Evolutionary conservation across 176 grass and related monocot species (phyloP).

Genomic region (Raddia guianensis): DNA sequence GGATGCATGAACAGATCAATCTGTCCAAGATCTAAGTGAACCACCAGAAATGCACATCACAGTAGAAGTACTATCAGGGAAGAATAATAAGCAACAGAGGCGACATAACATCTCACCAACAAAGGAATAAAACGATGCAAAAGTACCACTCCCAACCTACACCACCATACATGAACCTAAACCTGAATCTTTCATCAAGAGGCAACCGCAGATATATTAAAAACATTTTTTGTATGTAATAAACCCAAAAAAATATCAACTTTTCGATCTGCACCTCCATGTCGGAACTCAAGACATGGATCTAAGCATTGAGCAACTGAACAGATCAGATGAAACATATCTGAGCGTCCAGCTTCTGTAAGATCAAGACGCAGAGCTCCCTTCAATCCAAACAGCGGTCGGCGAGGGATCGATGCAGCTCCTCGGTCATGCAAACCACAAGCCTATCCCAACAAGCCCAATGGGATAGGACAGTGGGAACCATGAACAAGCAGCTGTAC

Average conservation of each 20-base stretch:
- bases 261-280: neutral
- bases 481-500: constrained; percentile 83
- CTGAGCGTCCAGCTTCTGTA: no score
- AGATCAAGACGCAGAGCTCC: constrained; percentile 74
- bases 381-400: constrained; percentile 92
- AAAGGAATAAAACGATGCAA: neutral
- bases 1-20: neutral
- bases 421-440: constrained; percentile 84
- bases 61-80: neutral
- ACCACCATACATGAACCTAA: neutral
- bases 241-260: neutral
- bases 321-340: neutral
- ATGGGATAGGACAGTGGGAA: constrained; percentile 76
- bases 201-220: neutral
- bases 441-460: constrained; percentile 51
- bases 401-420: constrained; percentile 56
- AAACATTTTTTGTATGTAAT: no score
- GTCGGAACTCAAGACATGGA: neutral
- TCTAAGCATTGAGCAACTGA: neutral
- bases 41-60: neutral
- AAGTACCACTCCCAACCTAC: constrained; percentile 1
- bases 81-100: neutral
- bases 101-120: constrained; percentile 21
- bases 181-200: neutral
- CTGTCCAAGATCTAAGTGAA: neutral